Conservation (phyloP, 2,329 filamentous ascomycete genomes). For the Alternaria ethzedia region DNA sequence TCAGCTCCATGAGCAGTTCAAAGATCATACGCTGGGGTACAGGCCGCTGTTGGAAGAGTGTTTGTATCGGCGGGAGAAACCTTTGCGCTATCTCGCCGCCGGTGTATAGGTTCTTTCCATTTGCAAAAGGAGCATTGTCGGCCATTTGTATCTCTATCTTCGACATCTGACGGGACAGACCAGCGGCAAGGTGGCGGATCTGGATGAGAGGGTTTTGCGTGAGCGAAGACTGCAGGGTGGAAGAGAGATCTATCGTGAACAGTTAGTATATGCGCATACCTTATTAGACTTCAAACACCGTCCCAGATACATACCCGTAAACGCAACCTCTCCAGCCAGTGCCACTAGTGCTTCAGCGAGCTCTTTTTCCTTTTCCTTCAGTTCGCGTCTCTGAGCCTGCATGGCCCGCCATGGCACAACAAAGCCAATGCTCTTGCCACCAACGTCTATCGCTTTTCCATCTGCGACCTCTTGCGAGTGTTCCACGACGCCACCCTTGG, state of each 20-base stretch:
- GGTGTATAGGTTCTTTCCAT: constrained; percentile 43
- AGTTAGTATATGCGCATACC: constrained; percentile 6
- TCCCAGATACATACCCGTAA: constrained; percentile 30
- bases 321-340: constrained; percentile 42
- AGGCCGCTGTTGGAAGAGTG: constrained; percentile 40
- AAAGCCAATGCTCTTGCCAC: constrained; percentile 42
- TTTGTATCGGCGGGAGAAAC: constrained; percentile 40
- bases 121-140: constrained; percentile 41
- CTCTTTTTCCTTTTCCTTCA: constrained; percentile 43
- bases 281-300: background rate
- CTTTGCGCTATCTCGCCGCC: constrained; percentile 42
- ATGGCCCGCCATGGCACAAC: constrained; percentile 47
- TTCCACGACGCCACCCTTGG: constrained; percentile 22
- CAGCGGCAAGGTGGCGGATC: constrained; percentile 43
- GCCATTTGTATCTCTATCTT: constrained; percentile 44
- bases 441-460: constrained; percentile 25
- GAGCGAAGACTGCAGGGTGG: constrained; percentile 39
- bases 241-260: constrained; percentile 31
- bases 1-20: constrained; percentile 43
- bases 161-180: constrained; percentile 45
- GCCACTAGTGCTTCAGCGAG: constrained; percentile 43
- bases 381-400: constrained; percentile 41
- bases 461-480: constrained; percentile 26
- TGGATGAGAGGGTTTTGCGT: constrained; percentile 42
- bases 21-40: constrained; percentile 45